Evolutionary conservation across 495 filamentous ascomycete genomes (phyloP).

Genomic region (Evansstolkia leycettana): DNA sequence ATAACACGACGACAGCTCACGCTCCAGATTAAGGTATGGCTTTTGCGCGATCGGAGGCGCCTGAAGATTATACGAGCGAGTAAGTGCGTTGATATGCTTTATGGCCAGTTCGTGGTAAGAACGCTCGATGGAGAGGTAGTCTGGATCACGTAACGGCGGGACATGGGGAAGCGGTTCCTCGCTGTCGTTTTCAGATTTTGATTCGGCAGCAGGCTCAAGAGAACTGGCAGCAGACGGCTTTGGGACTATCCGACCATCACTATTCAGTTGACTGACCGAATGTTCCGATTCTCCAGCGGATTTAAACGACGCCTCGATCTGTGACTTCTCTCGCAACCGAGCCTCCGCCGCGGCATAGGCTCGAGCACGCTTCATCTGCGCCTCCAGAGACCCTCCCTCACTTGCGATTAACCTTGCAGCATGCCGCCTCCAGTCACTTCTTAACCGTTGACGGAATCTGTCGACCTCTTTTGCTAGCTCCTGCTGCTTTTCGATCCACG

Average conservation of each 20-base stretch:
- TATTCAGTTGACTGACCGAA: slow-evolving; percentile 9
- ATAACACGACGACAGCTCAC: slow-evolving; percentile 71
- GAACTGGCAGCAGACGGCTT: not conserved
- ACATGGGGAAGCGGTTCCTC: slow-evolving; percentile 22
- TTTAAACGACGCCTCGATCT: slow-evolving; percentile 33
- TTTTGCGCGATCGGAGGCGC: slow-evolving; percentile 88
- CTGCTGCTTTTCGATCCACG: slow-evolving; percentile 92
- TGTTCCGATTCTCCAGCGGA: slow-evolving; percentile 4
- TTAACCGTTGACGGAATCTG: slow-evolving; percentile 59
- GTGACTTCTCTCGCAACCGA: slow-evolving; percentile 28
- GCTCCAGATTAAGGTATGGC: slow-evolving; percentile 75
- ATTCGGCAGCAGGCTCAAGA: not conserved
- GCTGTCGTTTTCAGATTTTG: slow-evolving; percentile 3
- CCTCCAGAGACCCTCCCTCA: slow-evolving; percentile 62
- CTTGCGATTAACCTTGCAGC: slow-evolving; percentile 71
- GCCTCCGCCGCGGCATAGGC: slow-evolving; percentile 65
- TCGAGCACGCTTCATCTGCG: slow-evolving; percentile 60
- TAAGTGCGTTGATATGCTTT: slow-evolving; percentile 62
- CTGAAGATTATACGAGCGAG: slow-evolving; percentile 89
- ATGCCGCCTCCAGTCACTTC: slow-evolving; percentile 80
- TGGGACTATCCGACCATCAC: slow-evolving; percentile 16
- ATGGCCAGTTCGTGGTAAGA: slow-evolving; percentile 72
- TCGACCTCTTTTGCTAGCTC: slow-evolving; percentile 60
- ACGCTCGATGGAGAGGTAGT: slow-evolving; percentile 52
- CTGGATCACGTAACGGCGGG: slow-evolving; percentile 29